Conservation (phyloP, 805 yeast species). For the Zygotorulaspora chibaensis region DNA sequence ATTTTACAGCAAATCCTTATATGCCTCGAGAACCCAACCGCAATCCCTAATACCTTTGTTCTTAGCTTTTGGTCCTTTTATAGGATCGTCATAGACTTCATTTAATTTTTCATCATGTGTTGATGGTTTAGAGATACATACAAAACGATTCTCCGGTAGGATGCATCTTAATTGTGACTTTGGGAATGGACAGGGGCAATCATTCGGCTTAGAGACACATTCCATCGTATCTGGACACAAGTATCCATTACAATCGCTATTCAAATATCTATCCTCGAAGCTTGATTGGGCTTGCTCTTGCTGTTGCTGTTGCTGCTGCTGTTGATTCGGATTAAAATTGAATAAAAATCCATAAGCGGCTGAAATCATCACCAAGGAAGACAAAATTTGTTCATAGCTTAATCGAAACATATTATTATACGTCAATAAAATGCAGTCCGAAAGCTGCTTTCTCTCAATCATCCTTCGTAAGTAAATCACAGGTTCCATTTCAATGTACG, state of each 20-base stretch:
- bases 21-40: conserved; percentile 76
- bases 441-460: too few species aligned
- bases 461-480: too few species aligned
- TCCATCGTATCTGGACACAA: conserved; percentile 78
- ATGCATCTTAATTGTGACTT: conserved; percentile 77
- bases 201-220: conserved; percentile 65
- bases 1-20: conserved; percentile 44
- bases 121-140: conserved; percentile 84
- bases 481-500: too few species aligned
- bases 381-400: neutral
- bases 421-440: too few species aligned
- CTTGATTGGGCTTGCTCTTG: conserved; percentile 31
- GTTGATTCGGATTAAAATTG: conserved; percentile 34
- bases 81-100: conserved; percentile 41
- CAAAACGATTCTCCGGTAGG: conserved; percentile 58
- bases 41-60: conserved; percentile 66
- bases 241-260: conserved; percentile 54
- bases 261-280: conserved; percentile 37
- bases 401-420: neutral
- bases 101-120: conserved; percentile 38
- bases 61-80: conserved; percentile 43
- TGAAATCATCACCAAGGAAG: neutral
- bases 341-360: conserved; percentile 27
- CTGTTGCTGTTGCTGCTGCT: conserved; percentile 33
- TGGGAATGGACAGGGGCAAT: conserved; percentile 91